Evolutionary conservation across 352 stramenopile genomes (phyloP).

Genomic region (Phytopythium sindhum): DNA sequence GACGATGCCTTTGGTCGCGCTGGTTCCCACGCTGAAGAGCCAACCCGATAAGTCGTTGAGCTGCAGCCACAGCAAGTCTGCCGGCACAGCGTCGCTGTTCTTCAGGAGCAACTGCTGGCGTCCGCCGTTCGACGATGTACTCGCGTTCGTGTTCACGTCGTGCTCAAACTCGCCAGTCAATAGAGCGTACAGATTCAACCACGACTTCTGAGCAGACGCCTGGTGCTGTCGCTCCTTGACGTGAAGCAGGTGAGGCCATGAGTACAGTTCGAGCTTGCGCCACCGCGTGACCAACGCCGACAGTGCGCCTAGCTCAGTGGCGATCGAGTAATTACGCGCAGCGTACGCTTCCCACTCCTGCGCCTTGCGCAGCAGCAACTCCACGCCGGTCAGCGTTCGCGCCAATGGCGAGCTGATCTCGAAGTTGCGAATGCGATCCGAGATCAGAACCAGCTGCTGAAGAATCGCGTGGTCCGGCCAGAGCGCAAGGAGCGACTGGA

Average conservation of each 20-base stretch:
- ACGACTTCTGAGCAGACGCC: conserved; percentile 73
- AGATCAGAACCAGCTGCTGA: conserved; percentile 92
- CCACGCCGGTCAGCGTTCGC: conserved; percentile 93
- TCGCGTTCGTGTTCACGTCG: conserved; percentile 13
- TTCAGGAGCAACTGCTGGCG: conserved; percentile 4
- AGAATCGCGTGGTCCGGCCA: conserved; percentile 98
- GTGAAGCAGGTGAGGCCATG: conserved; percentile 94
- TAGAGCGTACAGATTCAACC: conserved; percentile 87
- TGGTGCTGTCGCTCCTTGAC: conserved; percentile 84
- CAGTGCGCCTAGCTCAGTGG: conserved; percentile 88
- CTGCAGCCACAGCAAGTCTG: conserved; percentile 59
- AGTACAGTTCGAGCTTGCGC: conserved; percentile 98
- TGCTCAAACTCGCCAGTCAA: conserved; percentile 76
- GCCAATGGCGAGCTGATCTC: conserved; percentile 81
- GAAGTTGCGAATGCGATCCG: conserved; percentile 84
- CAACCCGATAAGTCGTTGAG: conserved; percentile 58
- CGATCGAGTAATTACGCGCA: conserved; percentile 89
- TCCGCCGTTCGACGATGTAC: no score
- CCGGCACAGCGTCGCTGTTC: not conserved
- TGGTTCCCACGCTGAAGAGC: conserved; percentile 36
- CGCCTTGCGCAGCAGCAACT: conserved; percentile 94
- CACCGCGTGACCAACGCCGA: conserved; percentile 95
- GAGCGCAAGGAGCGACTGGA: conserved; percentile 89
- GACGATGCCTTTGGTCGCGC: not conserved
- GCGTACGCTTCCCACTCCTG: conserved; percentile 99